Evolutionary conservation across 2,329 filamentous ascomycete species (phyloP).

Genomic region (Fusarium sublunatum): DNA sequence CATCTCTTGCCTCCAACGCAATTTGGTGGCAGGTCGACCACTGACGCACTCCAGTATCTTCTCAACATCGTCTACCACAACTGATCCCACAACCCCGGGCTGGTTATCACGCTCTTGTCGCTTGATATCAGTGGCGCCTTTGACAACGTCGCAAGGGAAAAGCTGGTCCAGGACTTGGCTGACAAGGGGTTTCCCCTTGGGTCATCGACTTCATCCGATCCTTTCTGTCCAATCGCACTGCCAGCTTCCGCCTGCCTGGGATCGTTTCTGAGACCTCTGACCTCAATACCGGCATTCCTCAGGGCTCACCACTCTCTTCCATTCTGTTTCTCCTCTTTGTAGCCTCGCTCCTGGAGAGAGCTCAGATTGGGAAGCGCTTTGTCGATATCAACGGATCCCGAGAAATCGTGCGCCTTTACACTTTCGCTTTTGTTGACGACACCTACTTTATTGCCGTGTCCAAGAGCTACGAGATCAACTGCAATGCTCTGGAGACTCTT

Average conservation of each 20-base stretch:
- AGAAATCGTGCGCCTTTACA: not conserved
- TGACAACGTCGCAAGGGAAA: slow-evolving; percentile 7
- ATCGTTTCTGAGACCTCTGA: not conserved
- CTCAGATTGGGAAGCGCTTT: not conserved
- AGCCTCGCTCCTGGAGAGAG: not conserved
- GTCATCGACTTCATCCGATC: slow-evolving; percentile 7
- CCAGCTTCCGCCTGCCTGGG: slow-evolving; percentile 8
- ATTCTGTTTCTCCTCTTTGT: slow-evolving; percentile 23
- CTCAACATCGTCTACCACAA: slow-evolving; percentile 4
- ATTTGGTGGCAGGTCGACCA: slow-evolving; percentile 18
- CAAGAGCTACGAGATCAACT: slow-evolving; percentile 10
- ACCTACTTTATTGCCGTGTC: slow-evolving; percentile 17
- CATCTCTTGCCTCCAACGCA: not conserved
- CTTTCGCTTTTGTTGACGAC: slow-evolving; percentile 19
- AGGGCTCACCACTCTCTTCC: slow-evolving; percentile 20
- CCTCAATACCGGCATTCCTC: slow-evolving; percentile 24
- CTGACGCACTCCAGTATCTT: slow-evolving; percentile 16
- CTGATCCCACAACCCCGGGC: not conserved
- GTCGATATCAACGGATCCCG: not conserved
- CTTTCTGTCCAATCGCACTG: slow-evolving; percentile 14
- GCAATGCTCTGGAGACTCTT: not conserved
- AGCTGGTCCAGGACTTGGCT: slow-evolving; percentile 7
- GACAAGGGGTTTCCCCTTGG: slow-evolving; percentile 11
- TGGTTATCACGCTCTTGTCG: not conserved
- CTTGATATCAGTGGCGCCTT: slow-evolving; percentile 22